Percentiles rank a stretch among this genome's conserved stretches.
Conservation (phyloP, 768 basidiomycete genomes). For the Nidula microcarpa region DNA sequence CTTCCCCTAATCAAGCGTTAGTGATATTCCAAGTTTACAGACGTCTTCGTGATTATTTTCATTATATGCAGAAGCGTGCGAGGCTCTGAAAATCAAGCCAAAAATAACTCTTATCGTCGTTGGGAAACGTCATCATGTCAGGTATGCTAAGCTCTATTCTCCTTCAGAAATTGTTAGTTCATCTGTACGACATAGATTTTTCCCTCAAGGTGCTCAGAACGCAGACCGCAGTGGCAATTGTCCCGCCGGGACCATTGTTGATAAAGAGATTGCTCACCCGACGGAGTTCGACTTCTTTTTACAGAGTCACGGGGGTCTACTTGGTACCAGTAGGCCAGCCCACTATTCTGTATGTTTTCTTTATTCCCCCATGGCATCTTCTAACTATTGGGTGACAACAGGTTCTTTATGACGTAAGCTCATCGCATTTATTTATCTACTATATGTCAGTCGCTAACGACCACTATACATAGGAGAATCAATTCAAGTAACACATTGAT, state of each 20-base stretch:
- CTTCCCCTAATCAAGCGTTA: slow-evolving; percentile 57
- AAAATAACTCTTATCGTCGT: slow-evolving; percentile 78
- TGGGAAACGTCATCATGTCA: slow-evolving; percentile 72
- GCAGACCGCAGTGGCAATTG: slow-evolving; percentile 71
- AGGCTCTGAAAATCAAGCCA: slow-evolving; percentile 50
- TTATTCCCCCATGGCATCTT: not conserved
- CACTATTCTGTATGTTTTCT: slow-evolving; percentile 35
- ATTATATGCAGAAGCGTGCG: slow-evolving; percentile 52
- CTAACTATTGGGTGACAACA: slow-evolving; percentile 1
- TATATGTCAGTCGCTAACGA: not conserved
- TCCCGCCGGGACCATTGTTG: slow-evolving; percentile 76
- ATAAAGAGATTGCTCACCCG: slow-evolving; percentile 65
- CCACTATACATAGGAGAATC: slow-evolving; percentile 32
- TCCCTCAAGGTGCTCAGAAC: slow-evolving; percentile 24
- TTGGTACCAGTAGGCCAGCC: slow-evolving; percentile 63
- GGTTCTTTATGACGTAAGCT: slow-evolving; percentile 1
- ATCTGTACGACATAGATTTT: slow-evolving; percentile 23
- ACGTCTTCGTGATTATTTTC: too few species aligned
- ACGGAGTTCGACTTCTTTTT: slow-evolving; percentile 78
- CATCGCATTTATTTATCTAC: not conserved
- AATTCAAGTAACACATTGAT: slow-evolving; percentile 43
- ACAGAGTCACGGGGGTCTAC: slow-evolving; percentile 71
- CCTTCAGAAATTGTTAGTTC: not conserved
- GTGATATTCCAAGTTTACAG: not conserved
- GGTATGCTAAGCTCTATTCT: slow-evolving; percentile 15